Base-by-base conservation (phyloP, 345 rosid genomes). In the Salix exigua region DNA sequence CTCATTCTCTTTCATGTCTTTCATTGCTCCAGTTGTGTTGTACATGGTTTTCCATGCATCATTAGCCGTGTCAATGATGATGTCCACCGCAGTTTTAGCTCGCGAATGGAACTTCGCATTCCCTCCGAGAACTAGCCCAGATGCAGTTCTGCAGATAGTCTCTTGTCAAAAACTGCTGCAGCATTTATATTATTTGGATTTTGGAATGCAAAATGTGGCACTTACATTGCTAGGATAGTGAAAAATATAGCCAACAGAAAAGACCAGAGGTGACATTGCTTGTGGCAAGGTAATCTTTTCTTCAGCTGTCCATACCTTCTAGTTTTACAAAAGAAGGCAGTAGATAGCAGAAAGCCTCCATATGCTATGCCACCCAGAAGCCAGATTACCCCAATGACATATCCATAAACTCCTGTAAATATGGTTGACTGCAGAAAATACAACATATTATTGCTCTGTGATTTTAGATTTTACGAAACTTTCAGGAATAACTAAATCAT, bases 21-120 rank as follows among this genome's bases (percentile, higher is more conserved):
- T 87, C 89, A 91, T 89, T 37, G 89, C 92, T 61, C 87, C 91
- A 14, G 96, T 86, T 5, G 91, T 84, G 74, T 86, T 84, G 40
- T 80, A 79, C 68, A 91, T 81, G 51, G 88, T 88, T 53, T 62
- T 82, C 0, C 93, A 84, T 44, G 92, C 93, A 10, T 81, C 82
- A 73, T 89, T 73, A 33, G 96, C 93, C 1, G 92, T 89, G 26
- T 82, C 71, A 2, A 91, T 89, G 73, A 91, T 74, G 33, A 89
- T 91, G 71, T 81, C 51, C 73, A 86, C 88, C 19, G 87, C 83
- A 0, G 81, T 81, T 64, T 74, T 83, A 1, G 91, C 92, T 68
- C 77, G 72, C 1, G 88, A 87, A 70, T 84, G 87, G 80, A 89
- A 91, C 67, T 71, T 86, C 23, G 68, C 85, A 70, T 75, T 89